phyloP scores from a whole-genome alignment of 1,139 yeast genomes.

The Yamadazyma dendronema region DNA sequence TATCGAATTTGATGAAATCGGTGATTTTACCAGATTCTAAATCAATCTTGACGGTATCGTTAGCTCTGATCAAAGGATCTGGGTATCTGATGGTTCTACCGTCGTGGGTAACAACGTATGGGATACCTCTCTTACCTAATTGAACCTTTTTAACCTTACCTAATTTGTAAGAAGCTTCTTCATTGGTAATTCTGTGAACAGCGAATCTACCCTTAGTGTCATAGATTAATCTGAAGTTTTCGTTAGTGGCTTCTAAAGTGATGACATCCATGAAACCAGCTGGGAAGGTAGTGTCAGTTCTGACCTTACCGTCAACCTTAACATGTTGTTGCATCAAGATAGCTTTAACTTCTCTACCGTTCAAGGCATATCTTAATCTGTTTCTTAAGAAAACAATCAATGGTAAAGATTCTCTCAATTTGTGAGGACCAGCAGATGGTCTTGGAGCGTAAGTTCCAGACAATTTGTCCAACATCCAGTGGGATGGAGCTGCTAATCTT shows the following conservation, averaged over 20 bases:
- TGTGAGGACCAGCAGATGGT: constrained; percentile 99
- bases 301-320: constrained; percentile 98
- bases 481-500: constrained; percentile 76
- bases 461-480: constrained; percentile 99
- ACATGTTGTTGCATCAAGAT: constrained; percentile 99
- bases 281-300: constrained; percentile 98
- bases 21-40: constrained; percentile 93
- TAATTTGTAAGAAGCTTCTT: constrained; percentile 97
- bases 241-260: constrained; percentile 95
- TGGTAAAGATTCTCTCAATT: constrained; percentile 98
- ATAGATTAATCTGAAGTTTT: constrained; percentile 97
- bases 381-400: constrained; percentile 97
- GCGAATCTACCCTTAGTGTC: constrained; percentile 99
- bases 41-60: constrained; percentile 97
- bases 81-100: constrained; percentile 99
- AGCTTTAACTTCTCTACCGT: constrained; percentile 99
- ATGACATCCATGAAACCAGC: constrained; percentile 99
- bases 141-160: constrained; percentile 97
- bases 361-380: constrained; percentile 98
- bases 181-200: constrained; percentile 98
- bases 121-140: constrained; percentile 97
- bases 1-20: constrained; percentile 90
- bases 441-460: constrained; percentile 99
- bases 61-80: constrained; percentile 92
- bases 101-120: constrained; percentile 98